These are phyloP conservation scores for Marchantia polymorpha DNA, from an alignment of 225 moss, liverwort and hornwort genomes.

Conservation along the genomic window DNA sequence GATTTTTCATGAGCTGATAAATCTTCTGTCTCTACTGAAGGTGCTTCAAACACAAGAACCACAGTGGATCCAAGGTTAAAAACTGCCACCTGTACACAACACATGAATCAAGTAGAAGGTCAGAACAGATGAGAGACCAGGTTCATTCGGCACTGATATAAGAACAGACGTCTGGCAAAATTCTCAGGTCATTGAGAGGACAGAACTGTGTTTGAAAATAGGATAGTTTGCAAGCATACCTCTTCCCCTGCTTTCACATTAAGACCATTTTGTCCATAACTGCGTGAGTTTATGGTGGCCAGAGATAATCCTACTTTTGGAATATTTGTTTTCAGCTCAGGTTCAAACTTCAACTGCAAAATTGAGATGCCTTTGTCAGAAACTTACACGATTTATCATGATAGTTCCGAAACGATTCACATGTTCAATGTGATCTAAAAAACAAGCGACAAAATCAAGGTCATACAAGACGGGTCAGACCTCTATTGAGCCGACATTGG, in stretches of 20 bases:
- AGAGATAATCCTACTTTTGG: slow-evolving; percentile 48
- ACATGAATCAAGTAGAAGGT: neutral
- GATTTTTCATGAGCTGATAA: neutral
- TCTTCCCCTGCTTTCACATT: slow-evolving; percentile 84
- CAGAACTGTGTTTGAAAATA: neutral
- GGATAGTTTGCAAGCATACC: slow-evolving; percentile 21
- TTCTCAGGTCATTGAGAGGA: no score
- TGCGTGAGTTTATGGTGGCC: slow-evolving; percentile 44
- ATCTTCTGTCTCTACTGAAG: slow-evolving; percentile 17
- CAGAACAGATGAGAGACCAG: neutral
- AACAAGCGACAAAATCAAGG: neutral
- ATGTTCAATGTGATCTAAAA: neutral
- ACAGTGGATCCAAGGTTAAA: slow-evolving; percentile 96
- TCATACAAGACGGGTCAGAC: slow-evolving; percentile 16
- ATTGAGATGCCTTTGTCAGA: neutral
- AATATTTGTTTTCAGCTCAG: slow-evolving; percentile 76
- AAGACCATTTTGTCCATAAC: slow-evolving; percentile 61
- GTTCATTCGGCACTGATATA: no score
- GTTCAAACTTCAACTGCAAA: slow-evolving; percentile 59
- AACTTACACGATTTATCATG: neutral
- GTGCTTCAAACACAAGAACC: slow-evolving; percentile 88
- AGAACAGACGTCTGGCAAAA: no score
- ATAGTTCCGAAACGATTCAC: neutral
- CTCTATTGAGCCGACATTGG: slow-evolving; percentile 95
- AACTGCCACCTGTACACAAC: slow-evolving; percentile 53